A percentile compares a stretch with the other conserved stretches of the same genome.
Conservation (phyloP, 805 yeast species). For the Pichia sporocuriosa region DNA sequence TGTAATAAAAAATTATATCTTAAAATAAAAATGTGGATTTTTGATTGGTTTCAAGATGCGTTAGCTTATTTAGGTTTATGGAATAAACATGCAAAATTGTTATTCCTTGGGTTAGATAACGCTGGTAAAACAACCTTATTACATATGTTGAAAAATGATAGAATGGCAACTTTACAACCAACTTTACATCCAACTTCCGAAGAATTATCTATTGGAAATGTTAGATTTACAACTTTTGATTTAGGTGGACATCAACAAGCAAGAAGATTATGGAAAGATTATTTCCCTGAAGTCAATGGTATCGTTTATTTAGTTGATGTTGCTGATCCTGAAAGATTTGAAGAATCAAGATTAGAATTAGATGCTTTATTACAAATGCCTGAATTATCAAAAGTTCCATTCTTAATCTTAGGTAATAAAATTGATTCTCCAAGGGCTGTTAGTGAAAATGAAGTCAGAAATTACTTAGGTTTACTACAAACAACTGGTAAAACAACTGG, state of each 20-base stretch:
- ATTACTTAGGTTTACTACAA: slow-evolving; percentile 77
- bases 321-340: slow-evolving; percentile 92
- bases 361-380: slow-evolving; percentile 90
- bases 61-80: slow-evolving; percentile 73
- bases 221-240: slow-evolving; percentile 95
- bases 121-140: slow-evolving; percentile 94
- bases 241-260: slow-evolving; percentile 99
- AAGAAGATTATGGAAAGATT: slow-evolving; percentile 98
- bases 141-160: slow-evolving; percentile 86
- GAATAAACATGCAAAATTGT: slow-evolving; percentile 94
- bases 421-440: slow-evolving; percentile 93
- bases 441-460: slow-evolving; percentile 87
- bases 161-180: slow-evolving; percentile 96
- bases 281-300: slow-evolving; percentile 98
- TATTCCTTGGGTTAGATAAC: slow-evolving; percentile 93
- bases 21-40: slow-evolving; percentile 33
- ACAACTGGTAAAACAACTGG: slow-evolving; percentile 88
- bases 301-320: slow-evolving; percentile 95
- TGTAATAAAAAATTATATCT: too few relatives aligned
- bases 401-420: slow-evolving; percentile 91
- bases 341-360: slow-evolving; percentile 90
- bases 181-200: slow-evolving; percentile 98
- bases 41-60: slow-evolving; percentile 55
- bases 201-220: slow-evolving; percentile 93
- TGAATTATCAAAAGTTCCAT: slow-evolving; percentile 85